These are phyloP conservation scores for Talaromyces marneffei DNA, from an alignment of 2,329 filamentous ascomycete species.

Conservation along the genomic window DNA sequence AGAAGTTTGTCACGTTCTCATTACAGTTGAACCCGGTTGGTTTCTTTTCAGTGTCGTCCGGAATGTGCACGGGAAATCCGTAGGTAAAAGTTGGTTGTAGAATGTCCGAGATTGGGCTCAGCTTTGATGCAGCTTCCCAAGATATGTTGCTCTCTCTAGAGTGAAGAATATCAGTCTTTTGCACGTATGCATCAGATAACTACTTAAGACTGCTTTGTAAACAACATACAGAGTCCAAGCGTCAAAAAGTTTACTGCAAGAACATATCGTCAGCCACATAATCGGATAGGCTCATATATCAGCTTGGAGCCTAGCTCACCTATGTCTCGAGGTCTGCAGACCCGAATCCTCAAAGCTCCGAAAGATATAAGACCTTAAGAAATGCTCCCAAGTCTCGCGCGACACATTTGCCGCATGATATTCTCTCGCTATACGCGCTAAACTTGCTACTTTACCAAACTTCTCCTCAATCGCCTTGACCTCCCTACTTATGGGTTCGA, in stretches of 20 bases:
- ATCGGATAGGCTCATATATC: neutral
- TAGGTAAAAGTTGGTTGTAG: neutral
- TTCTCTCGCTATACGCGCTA: neutral
- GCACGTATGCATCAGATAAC: no score
- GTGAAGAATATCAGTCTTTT: no score
- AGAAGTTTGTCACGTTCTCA: neutral
- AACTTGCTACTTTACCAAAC: neutral
- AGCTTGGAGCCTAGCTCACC: neutral
- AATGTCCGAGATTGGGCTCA: neutral
- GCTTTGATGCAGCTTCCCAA: neutral
- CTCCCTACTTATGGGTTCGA: neutral
- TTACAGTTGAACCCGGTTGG: neutral
- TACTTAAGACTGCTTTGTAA: no score
- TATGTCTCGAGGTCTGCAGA: neutral
- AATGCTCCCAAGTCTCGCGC: neutral
- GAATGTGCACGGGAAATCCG: neutral
- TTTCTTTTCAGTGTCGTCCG: neutral
- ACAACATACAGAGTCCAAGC: slow-evolving; percentile 7
- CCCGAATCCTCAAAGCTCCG: neutral
- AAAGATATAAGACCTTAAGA: slow-evolving; percentile 1
- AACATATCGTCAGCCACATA: neutral
- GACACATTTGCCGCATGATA: neutral
- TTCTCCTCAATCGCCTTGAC: neutral
- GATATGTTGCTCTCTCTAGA: neutral
- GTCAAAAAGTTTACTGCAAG: slow-evolving; percentile 3